Percentiles rank a stretch among this genome's conserved stretches.
phyloP scores from a whole-genome alignment of 148 eudicot genomes.

The Rhododendron ferrugineum region DNA sequence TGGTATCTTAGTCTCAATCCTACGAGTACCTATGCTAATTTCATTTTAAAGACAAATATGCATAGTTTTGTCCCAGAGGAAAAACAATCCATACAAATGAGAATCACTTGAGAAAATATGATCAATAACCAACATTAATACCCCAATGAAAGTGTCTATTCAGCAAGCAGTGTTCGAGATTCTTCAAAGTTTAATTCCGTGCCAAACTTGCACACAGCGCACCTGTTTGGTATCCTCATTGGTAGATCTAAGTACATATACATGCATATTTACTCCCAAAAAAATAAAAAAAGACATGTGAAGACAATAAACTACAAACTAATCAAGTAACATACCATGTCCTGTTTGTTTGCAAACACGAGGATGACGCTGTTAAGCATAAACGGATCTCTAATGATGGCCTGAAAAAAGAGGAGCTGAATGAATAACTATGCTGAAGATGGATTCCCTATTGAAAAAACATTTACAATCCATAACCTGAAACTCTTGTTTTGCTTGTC shows the following conservation, averaged over 20 bases:
- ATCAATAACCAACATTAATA: not conserved
- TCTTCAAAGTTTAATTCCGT: not conserved
- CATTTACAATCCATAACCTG: slow-evolving; percentile 49
- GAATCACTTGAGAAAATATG: not conserved
- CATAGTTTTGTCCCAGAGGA: not conserved
- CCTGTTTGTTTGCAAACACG: slow-evolving; percentile 98
- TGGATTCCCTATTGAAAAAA: slow-evolving; percentile 8
- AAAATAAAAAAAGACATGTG: not conserved
- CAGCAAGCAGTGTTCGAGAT: not conserved
- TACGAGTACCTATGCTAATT: not conserved
- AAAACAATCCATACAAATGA: not conserved
- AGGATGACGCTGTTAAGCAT: slow-evolving; percentile 93
- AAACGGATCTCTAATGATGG: slow-evolving; percentile 90
- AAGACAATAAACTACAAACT: not conserved
- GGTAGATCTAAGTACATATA: not conserved
- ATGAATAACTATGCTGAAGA: slow-evolving; percentile 5
- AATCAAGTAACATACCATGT: slow-evolving; percentile 59
- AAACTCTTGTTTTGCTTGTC: slow-evolving; percentile 86
- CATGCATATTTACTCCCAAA: not conserved
- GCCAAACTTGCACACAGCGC: not conserved
- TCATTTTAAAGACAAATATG: not conserved
- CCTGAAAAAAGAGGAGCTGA: slow-evolving; percentile 46
- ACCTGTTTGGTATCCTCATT: not conserved
- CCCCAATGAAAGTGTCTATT: not conserved
- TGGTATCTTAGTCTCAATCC: slow-evolving; percentile 4